phyloP scores from a whole-genome alignment of 805 yeast genomes.

The Kodamaea hsintzibuensis region DNA sequence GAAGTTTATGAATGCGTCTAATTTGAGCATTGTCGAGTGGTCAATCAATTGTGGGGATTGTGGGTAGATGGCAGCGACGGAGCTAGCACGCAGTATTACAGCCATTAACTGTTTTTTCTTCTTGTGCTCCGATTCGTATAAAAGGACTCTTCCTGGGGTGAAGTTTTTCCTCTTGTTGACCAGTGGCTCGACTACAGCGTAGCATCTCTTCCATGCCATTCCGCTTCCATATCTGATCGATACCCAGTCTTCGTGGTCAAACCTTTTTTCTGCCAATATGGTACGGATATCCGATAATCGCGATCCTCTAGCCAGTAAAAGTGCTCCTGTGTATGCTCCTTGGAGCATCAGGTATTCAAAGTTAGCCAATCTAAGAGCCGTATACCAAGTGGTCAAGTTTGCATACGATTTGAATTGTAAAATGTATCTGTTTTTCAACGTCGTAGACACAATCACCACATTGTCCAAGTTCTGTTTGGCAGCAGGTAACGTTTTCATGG shows the following conservation, averaged over 20 bases:
- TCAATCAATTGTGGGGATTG: conserved; percentile 79
- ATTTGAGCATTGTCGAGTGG: conserved; percentile 81
- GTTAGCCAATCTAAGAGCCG: conserved; percentile 76
- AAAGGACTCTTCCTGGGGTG: conserved; percentile 66
- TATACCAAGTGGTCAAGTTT: conserved; percentile 72
- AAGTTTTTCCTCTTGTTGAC: conserved; percentile 46
- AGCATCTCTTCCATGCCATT: conserved; percentile 96
- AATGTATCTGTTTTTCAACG: conserved; percentile 83
- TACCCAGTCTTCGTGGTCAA: conserved; percentile 91
- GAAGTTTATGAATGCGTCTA: conserved; percentile 78
- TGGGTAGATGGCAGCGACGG: conserved; percentile 91
- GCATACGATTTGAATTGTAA: conserved; percentile 71
- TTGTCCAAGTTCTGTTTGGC: conserved; percentile 65
- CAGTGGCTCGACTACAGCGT: conserved; percentile 82
- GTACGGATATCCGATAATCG: conserved; percentile 83
- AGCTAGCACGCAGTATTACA: conserved; percentile 62
- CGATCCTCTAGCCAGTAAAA: conserved; percentile 88
- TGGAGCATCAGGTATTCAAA: conserved; percentile 84
- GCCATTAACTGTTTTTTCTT: conserved; percentile 76
- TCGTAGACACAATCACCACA: conserved; percentile 87
- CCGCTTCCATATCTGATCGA: conserved; percentile 95
- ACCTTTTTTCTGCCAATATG: conserved; percentile 80
- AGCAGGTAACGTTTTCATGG: conserved; percentile 65
- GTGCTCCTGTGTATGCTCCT: conserved; percentile 95
- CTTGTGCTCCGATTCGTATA: conserved; percentile 81